These are phyloP conservation scores for Vitis hybrid DNA, from an alignment of 177 flowering plant genomes.

Conservation along the genomic window DNA sequence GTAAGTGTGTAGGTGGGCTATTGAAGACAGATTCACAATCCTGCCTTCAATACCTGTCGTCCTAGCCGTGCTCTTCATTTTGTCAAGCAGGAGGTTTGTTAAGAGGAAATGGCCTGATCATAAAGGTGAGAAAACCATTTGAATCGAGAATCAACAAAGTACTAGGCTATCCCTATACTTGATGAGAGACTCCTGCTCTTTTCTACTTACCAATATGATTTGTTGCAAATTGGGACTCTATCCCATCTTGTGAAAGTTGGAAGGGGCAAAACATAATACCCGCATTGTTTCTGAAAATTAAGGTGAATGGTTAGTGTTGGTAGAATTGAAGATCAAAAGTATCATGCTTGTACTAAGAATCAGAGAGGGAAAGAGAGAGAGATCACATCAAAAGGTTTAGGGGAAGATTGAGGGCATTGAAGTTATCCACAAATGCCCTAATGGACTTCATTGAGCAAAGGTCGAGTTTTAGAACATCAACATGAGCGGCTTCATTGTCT, in stretches of 20 bases:
- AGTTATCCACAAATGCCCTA: slow-evolving; percentile 53
- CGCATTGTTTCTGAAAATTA: slow-evolving; percentile 86
- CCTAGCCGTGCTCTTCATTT: slow-evolving; percentile 79
- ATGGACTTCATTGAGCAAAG: slow-evolving; percentile 75
- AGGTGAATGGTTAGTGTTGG: too few species aligned
- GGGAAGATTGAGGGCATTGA: slow-evolving; percentile 66
- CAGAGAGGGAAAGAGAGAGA: slow-evolving; percentile 7
- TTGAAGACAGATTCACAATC: slow-evolving; percentile 84
- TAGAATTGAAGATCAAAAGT: too few species aligned
- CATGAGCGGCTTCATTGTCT: slow-evolving; percentile 45
- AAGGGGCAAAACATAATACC: slow-evolving; percentile 97
- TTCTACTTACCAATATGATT: slow-evolving; percentile 71
- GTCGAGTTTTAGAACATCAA: slow-evolving; percentile 76
- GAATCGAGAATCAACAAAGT: neutral
- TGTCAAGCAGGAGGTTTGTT: slow-evolving; percentile 88
- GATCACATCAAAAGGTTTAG: slow-evolving; percentile 85
- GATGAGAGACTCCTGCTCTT: neutral
- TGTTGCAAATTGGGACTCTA: slow-evolving; percentile 91
- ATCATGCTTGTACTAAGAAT: neutral
- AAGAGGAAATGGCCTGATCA: slow-evolving; percentile 80
- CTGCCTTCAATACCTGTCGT: slow-evolving; percentile 74
- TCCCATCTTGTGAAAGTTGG: slow-evolving; percentile 82
- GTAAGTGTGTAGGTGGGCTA: slow-evolving; percentile 76
- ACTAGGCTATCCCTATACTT: neutral
- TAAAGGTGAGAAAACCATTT: neutral